phyloP scores from a whole-genome alignment of 208 protist species.

The Leishmania mexicana region DNA sequence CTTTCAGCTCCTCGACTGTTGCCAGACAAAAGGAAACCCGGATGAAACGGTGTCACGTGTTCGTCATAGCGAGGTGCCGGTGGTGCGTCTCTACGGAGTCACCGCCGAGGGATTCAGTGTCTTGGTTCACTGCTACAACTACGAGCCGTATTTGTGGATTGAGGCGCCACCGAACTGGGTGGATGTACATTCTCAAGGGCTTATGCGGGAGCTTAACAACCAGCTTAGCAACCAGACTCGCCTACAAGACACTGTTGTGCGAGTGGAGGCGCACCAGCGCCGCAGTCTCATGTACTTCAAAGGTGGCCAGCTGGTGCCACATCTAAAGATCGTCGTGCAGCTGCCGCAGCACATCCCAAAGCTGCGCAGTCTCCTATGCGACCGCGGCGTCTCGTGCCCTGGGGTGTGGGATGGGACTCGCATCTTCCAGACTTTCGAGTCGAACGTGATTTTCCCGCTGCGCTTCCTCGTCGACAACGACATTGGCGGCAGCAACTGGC shows the following conservation, averaged over 20 bases:
- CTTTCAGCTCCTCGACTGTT: constrained; percentile 90
- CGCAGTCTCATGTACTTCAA: constrained; percentile 86
- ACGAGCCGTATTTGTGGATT: constrained; percentile 97
- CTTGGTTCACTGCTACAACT: constrained; percentile 94
- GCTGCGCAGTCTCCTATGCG: constrained; percentile 77
- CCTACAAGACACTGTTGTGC: constrained; percentile 70
- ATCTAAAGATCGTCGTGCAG: constrained; percentile 89
- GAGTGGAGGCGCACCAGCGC: constrained; percentile 76
- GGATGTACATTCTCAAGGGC: constrained; percentile 65
- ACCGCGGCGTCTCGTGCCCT: constrained; percentile 70
- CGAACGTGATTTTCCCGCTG: constrained; percentile 98
- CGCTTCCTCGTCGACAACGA: constrained; percentile 99
- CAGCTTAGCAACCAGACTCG: constrained; percentile 66
- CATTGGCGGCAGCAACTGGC: constrained; percentile 96
- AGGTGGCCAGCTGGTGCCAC: constrained; percentile 43
- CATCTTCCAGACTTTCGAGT: constrained; percentile 97
- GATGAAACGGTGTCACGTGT: constrained; percentile 72
- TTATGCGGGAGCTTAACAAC: constrained; percentile 80
- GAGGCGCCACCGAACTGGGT: constrained; percentile 83
- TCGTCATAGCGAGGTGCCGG: constrained; percentile 76
- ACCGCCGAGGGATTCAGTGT: constrained; percentile 93
- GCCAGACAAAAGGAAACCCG: constrained; percentile 76
- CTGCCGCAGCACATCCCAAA: constrained; percentile 92
- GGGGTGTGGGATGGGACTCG: constrained; percentile 78
- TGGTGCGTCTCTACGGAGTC: constrained; percentile 94